A percentile compares a stretch with the other conserved stretches of the same genome.
phyloP scores from a whole-genome alignment of 371 early-diverging fungal species.

The Mortierella polycephala region DNA sequence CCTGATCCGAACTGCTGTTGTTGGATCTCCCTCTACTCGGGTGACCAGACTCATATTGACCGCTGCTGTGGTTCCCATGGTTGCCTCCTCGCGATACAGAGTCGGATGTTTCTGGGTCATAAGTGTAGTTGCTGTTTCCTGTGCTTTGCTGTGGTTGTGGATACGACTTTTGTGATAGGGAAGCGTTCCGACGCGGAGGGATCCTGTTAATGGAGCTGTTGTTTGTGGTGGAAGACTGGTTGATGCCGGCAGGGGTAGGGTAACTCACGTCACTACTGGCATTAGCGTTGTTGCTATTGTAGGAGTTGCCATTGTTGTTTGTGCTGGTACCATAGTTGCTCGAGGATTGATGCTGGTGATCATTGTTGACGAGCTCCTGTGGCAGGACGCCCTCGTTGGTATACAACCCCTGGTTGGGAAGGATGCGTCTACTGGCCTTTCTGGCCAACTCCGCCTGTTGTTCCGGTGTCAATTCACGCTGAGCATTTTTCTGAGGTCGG shows the following conservation, averaged over 20 bases:
- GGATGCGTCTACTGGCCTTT: conserved; percentile 50
- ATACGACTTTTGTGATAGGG: conserved; percentile 33
- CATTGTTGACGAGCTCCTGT: conserved; percentile 17
- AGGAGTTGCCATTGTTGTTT: not conserved
- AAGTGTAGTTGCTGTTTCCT: conserved; percentile 5
- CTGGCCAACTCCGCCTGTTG: conserved; percentile 50
- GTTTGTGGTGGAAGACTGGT: not conserved
- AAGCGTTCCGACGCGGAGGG: conserved; percentile 35
- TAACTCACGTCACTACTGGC: not conserved
- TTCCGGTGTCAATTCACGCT: conserved; percentile 37
- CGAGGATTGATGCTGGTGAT: conserved; percentile 6
- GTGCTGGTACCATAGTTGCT: not conserved
- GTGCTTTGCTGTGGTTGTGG: conserved; percentile 12
- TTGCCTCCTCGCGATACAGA: conserved; percentile 13
- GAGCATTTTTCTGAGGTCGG: conserved; percentile 31
- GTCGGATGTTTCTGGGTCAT: conserved; percentile 20
- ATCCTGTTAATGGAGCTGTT: not conserved
- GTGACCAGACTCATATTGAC: conserved; percentile 15
- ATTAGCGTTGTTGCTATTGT: conserved; percentile 4
- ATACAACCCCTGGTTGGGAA: conserved; percentile 50
- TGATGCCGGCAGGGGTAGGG: conserved; percentile 3
- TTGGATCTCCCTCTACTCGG: conserved; percentile 19
- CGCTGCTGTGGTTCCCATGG: not conserved
- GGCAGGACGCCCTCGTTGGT: conserved; percentile 43
- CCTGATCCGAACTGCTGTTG: conserved; percentile 23